phyloP scores from a whole-genome alignment of 306 rosid species.

The Pueraria montana region DNA sequence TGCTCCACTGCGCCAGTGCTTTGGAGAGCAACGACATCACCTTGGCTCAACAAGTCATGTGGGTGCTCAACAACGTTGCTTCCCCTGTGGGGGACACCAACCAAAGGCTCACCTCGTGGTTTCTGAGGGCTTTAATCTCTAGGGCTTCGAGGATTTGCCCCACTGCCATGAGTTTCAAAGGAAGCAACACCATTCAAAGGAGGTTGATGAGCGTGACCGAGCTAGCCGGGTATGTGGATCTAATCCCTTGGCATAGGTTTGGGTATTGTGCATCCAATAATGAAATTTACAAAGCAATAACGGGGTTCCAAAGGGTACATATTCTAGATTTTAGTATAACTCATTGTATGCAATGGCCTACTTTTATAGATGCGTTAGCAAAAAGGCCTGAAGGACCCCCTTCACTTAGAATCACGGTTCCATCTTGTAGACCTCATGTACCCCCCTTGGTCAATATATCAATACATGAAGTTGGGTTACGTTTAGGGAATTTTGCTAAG shows the following conservation, averaged over 20 bases:
- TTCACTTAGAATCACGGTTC: slow-evolving; percentile 77
- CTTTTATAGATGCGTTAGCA: slow-evolving; percentile 82
- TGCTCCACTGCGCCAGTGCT: slow-evolving; percentile 88
- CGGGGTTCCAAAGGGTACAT: slow-evolving; percentile 74
- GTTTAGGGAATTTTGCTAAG: slow-evolving; percentile 78
- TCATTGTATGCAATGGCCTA: slow-evolving; percentile 99
- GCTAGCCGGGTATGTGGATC: slow-evolving; percentile 92
- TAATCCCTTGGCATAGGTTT: slow-evolving; percentile 96
- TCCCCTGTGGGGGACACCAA: slow-evolving; percentile 88
- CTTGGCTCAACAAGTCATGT: slow-evolving; percentile 95
- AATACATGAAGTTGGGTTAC: slow-evolving; percentile 79
- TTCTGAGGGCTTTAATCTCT: slow-evolving; percentile 85
- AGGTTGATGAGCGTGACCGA: slow-evolving; percentile 86
- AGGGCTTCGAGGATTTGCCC: slow-evolving; percentile 86
- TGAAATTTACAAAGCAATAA: slow-evolving; percentile 73
- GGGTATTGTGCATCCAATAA: slow-evolving; percentile 89
- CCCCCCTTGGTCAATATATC: slow-evolving; percentile 84
- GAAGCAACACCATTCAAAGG: slow-evolving; percentile 58
- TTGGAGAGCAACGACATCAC: slow-evolving; percentile 90
- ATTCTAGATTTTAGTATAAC: slow-evolving; percentile 89
- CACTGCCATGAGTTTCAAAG: slow-evolving; percentile 58
- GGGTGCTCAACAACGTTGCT: slow-evolving; percentile 97
- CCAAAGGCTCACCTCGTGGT: slow-evolving; percentile 92
- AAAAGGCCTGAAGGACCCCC: slow-evolving; percentile 90
- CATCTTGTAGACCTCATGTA: slow-evolving; percentile 73